These are phyloP conservation scores for Teratosphaeriaceae sp. DNA, from an alignment of 2,329 filamentous ascomycete genomes.

Conservation along the genomic window DNA sequence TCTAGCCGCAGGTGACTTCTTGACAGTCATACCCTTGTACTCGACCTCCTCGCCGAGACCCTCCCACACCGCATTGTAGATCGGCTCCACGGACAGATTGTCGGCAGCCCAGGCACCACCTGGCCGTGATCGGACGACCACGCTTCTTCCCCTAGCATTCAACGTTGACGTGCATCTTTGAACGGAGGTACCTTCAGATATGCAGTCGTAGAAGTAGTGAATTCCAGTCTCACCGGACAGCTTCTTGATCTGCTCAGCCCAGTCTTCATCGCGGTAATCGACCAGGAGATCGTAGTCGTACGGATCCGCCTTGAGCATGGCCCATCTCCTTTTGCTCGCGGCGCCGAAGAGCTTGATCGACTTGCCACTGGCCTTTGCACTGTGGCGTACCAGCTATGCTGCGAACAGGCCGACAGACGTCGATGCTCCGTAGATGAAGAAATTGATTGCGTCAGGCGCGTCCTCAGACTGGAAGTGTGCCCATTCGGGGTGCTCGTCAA, in stretches of 20 bases:
- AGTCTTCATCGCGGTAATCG: background rate
- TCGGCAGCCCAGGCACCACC: background rate
- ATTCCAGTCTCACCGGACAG: background rate
- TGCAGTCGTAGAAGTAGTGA: conserved; percentile 1
- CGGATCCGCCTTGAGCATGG: background rate
- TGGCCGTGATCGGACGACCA: background rate
- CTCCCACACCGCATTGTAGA: conserved; percentile 3
- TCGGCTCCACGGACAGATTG: background rate
- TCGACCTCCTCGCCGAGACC: conserved; percentile 1
- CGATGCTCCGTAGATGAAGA: conserved; percentile 30
- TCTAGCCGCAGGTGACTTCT: background rate
- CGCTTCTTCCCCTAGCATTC: background rate
- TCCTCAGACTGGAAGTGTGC: background rate
- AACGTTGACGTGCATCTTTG: background rate
- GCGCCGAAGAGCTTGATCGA: conserved; percentile 1
- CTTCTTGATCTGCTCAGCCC: background rate
- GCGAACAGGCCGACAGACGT: conserved; percentile 31
- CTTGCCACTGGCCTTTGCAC: conserved; percentile 6
- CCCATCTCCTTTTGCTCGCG: background rate
- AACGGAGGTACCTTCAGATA: background rate
- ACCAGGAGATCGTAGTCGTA: background rate
- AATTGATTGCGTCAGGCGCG: conserved; percentile 5
- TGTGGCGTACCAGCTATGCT: conserved; percentile 26
- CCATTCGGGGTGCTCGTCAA: background rate
- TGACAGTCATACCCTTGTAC: background rate